Evolutionary conservation across 208 protist species (phyloP).

Genomic region (Angomonas ambiguus): DNA sequence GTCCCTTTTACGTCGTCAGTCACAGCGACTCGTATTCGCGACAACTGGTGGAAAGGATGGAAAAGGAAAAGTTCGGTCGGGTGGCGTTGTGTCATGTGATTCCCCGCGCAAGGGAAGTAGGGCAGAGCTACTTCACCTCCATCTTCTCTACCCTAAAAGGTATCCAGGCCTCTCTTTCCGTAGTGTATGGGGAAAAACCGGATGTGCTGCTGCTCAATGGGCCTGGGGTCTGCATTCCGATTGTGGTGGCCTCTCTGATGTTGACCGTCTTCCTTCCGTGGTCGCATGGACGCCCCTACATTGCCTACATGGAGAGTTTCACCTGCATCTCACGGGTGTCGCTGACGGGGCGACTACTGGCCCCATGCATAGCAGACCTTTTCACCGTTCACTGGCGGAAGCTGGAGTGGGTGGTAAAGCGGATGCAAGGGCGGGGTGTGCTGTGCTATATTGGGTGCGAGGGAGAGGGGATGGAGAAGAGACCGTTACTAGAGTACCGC

Average conservation of each 20-base stretch:
- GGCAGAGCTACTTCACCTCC: slow-evolving; percentile 84
- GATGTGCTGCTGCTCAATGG: slow-evolving; percentile 88
- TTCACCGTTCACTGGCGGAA: slow-evolving; percentile 79
- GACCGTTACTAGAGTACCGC: neutral
- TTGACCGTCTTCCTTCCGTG: slow-evolving; percentile 43
- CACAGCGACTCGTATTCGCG: slow-evolving; percentile 72
- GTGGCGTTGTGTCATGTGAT: slow-evolving; percentile 22
- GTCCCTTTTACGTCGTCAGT: slow-evolving; percentile 66
- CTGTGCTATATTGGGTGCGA: slow-evolving; percentile 37
- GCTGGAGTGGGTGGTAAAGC: slow-evolving; percentile 28
- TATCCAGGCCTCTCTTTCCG: slow-evolving; percentile 16
- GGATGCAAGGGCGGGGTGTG: slow-evolving; percentile 19
- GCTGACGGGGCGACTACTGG: slow-evolving; percentile 64
- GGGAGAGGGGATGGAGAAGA: neutral
- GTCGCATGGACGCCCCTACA: slow-evolving; percentile 34
- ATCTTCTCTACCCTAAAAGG: slow-evolving; percentile 66
- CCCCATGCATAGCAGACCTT: slow-evolving; percentile 63
- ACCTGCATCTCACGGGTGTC: slow-evolving; percentile 83
- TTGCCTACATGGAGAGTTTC: slow-evolving; percentile 88
- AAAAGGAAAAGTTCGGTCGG: slow-evolving; percentile 36
- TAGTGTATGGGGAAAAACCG: slow-evolving; percentile 39
- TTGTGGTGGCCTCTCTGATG: slow-evolving; percentile 53
- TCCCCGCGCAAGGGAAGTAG: slow-evolving; percentile 86
- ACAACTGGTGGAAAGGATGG: slow-evolving; percentile 41
- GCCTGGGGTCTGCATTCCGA: slow-evolving; percentile 89